Evolutionary conservation across 441 rosid genomes (phyloP).

Genomic region (Erodium texanum): DNA sequence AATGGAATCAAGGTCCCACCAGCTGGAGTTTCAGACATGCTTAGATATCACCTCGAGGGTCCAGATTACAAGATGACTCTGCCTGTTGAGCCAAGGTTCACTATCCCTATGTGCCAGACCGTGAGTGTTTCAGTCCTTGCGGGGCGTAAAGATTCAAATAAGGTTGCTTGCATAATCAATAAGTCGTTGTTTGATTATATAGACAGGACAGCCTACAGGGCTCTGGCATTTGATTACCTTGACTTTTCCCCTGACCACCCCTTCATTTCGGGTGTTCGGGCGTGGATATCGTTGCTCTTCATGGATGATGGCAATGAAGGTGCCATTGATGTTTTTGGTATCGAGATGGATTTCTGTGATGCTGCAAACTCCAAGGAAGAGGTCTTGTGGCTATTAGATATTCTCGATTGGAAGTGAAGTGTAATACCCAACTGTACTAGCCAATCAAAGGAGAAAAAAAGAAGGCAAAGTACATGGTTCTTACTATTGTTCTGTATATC

Average conservation of each 20-base stretch:
- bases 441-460: neutral
- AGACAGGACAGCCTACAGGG: slow-evolving; percentile 50
- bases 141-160: slow-evolving; percentile 53
- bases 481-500: too few species aligned
- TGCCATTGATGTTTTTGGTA: slow-evolving; percentile 58
- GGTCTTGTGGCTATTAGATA: slow-evolving; percentile 81
- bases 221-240: slow-evolving; percentile 74
- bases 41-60: slow-evolving; percentile 36
- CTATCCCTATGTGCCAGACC: slow-evolving; percentile 39
- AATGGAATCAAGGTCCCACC: slow-evolving; percentile 49
- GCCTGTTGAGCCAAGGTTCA: slow-evolving; percentile 61
- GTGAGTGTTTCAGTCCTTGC: slow-evolving; percentile 65
- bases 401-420: slow-evolving; percentile 85
- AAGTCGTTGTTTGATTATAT: slow-evolving; percentile 59
- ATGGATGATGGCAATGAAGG: slow-evolving; percentile 50
- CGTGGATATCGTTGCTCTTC: slow-evolving; percentile 80
- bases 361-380: slow-evolving; percentile 68
- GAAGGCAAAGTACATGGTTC: too few species aligned
- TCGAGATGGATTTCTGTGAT: slow-evolving; percentile 75
- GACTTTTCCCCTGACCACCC: slow-evolving; percentile 69
- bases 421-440: too few species aligned
- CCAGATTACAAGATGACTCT: slow-evolving; percentile 66
- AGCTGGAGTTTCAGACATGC: slow-evolving; percentile 33
- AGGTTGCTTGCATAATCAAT: slow-evolving; percentile 57
- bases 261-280: slow-evolving; percentile 60